These are phyloP conservation scores for Penicillium cinerascens DNA, from an alignment of 495 filamentous ascomycete species.

Conservation along the genomic window DNA sequence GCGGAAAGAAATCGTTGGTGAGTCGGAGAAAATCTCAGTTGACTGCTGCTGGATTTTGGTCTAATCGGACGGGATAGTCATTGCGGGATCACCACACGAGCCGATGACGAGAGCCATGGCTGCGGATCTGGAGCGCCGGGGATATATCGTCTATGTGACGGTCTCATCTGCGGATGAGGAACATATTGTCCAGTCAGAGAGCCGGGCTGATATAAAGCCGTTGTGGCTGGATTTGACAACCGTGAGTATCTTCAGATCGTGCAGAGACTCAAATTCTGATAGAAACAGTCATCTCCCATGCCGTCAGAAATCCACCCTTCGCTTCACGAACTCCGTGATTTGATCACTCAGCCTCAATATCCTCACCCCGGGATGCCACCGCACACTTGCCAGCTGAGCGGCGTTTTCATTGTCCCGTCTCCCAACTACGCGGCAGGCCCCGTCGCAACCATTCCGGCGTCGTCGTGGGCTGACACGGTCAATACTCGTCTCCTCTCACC, in stretches of 20 bases:
- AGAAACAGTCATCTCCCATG: constrained; percentile 47
- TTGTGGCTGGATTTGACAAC: constrained; percentile 77
- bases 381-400: constrained; percentile 69
- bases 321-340: constrained; percentile 50
- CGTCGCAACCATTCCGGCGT: constrained; percentile 76
- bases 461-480: constrained; percentile 80
- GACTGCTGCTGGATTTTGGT: not conserved
- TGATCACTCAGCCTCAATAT: constrained; percentile 67
- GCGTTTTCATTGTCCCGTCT: constrained; percentile 69
- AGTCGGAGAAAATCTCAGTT: constrained; percentile 9
- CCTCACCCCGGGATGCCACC: constrained; percentile 68
- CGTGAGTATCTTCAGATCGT: constrained; percentile 19
- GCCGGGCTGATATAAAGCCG: constrained; percentile 74
- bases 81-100: constrained; percentile 78
- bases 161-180: constrained; percentile 80
- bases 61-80: constrained; percentile 47
- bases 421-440: constrained; percentile 64
- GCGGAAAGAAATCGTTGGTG: constrained; percentile 77
- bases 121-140: constrained; percentile 81
- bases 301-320: constrained; percentile 51
- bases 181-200: constrained; percentile 66
- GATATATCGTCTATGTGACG: constrained; percentile 90
- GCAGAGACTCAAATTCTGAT: constrained; percentile 18
- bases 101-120: constrained; percentile 77
- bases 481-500: constrained; percentile 92